Evolutionary conservation across 345 rosid species (phyloP).

Genomic region (Aquilaria sinensis): DNA sequence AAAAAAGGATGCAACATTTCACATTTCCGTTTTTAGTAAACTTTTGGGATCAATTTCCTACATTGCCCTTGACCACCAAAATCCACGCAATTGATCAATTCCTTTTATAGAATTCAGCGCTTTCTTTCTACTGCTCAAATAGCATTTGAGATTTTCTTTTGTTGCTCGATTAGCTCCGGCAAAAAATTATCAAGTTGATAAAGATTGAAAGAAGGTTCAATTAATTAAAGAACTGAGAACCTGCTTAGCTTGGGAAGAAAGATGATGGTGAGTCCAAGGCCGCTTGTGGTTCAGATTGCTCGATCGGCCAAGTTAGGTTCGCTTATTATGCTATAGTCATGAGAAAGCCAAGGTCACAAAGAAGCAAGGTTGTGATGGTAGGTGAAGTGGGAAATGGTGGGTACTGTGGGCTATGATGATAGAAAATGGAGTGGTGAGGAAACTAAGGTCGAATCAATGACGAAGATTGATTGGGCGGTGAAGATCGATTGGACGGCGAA

Average conservation of each 20-base stretch:
- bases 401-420: constrained; percentile 17
- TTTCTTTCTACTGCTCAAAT: neutral
- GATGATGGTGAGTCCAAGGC: constrained; percentile 63
- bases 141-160: constrained; percentile 18
- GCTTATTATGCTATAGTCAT: constrained; percentile 26
- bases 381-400: constrained; percentile 23
- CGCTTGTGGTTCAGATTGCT: constrained; percentile 64
- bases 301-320: constrained; percentile 56
- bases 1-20: too few relatives aligned
- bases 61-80: too few relatives aligned
- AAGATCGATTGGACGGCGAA: too few relatives aligned
- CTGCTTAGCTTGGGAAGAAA: constrained; percentile 61
- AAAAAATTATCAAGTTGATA: constrained; percentile 29
- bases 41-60: too few relatives aligned
- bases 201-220: constrained; percentile 49
- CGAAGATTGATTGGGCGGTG: too few relatives aligned
- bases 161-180: constrained; percentile 28
- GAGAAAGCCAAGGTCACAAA: constrained; percentile 33
- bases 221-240: constrained; percentile 36
- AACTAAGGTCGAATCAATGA: constrained; percentile 19
- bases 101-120: too few relatives aligned
- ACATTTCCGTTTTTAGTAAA: too few relatives aligned
- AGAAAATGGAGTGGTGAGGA: constrained; percentile 20
- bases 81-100: too few relatives aligned
- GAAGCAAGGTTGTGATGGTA: constrained; percentile 28